These are phyloP conservation scores for Ailanthus altissimus DNA, from an alignment of 345 rosid genomes.

Conservation along the genomic window DNA sequence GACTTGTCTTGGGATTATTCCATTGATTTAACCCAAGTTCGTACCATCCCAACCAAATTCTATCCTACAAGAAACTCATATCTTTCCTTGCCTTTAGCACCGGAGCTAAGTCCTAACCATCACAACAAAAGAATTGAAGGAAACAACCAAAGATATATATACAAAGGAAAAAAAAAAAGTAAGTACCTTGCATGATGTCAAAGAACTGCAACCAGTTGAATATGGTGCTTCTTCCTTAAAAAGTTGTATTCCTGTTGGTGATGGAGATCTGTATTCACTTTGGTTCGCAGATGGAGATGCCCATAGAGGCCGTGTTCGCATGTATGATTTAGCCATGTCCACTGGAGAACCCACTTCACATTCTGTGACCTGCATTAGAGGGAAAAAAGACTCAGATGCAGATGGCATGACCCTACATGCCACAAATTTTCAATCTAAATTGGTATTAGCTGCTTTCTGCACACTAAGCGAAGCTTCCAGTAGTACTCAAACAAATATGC, in stretches of 20 bases:
- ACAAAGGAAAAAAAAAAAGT: constrained; percentile 8
- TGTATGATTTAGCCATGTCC: constrained; percentile 78
- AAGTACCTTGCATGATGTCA: constrained; percentile 57
- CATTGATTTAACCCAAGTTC: background rate
- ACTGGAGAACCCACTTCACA: constrained; percentile 74
- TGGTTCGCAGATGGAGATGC: constrained; percentile 55
- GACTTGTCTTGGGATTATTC: background rate
- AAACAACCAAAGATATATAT: background rate
- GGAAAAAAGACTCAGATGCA: background rate
- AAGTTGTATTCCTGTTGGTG: constrained; percentile 44
- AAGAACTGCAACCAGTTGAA: constrained; percentile 41
- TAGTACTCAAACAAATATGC: background rate
- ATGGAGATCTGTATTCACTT: constrained; percentile 43
- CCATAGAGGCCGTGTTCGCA: constrained; percentile 74
- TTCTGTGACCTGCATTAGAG: constrained; percentile 47
- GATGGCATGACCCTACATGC: background rate
- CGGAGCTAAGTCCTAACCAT: constrained; percentile 2
- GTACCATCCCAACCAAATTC: background rate
- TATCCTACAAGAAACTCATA: background rate
- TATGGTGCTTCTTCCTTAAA: constrained; percentile 55
- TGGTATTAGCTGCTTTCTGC: background rate
- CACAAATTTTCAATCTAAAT: background rate
- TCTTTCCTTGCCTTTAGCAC: background rate
- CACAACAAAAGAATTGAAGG: background rate
- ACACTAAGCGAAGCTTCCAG: background rate